Evolutionary conservation across 306 rosid species (phyloP), one percentile per base, ranked within the genome.

Genomic region (Vicia faba): DNA sequence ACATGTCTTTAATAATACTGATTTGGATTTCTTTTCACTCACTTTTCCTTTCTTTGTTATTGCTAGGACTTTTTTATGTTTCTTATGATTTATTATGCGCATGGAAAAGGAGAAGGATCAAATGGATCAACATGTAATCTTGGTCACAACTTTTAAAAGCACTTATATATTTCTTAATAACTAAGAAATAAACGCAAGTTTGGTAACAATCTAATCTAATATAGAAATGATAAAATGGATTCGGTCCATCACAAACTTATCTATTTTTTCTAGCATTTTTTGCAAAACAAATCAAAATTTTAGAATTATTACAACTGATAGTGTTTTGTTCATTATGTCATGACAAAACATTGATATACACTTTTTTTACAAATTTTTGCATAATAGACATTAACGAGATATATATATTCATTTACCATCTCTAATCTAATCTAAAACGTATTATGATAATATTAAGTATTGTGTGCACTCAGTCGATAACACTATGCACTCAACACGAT

Each of bases 121-220:
- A 28, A 62, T 64, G 61, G 83, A 58, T 71, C 76, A 64, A 25
- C 7, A 4, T 44, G 15, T 14, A 12, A 39, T 49, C 3, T 8
- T 59, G 71, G 45, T 58, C 33, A 40, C 61, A 31, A 20, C 80
- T 79, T 79, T 79, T 50, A 59, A 48, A 66, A 49, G 41, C 80
- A 75, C 77, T 74, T 41, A 7, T 20, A 16, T 44, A 11, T 74
- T 69, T 23, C 83, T 74, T 79, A 64, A 35, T 70, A 28, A 50
- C 49, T 65, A 74, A 79, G 80, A 28, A 45, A 38, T 46, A 13
- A 7, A 8, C 33, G 51, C 36, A 23, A 14, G 26, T 9, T 16
- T 3, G 3, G 12, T 33, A 60, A 19, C 66, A 43, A 44, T 69
- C 58, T 44, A 20, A 15, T 5, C 35, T 53, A 53, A 7, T 20